Evolutionary conservation across 2,329 filamentous ascomycete species (phyloP), one percentile per base, ranked within the genome.

Genomic region (Orbilia blumenaviensis): DNA sequence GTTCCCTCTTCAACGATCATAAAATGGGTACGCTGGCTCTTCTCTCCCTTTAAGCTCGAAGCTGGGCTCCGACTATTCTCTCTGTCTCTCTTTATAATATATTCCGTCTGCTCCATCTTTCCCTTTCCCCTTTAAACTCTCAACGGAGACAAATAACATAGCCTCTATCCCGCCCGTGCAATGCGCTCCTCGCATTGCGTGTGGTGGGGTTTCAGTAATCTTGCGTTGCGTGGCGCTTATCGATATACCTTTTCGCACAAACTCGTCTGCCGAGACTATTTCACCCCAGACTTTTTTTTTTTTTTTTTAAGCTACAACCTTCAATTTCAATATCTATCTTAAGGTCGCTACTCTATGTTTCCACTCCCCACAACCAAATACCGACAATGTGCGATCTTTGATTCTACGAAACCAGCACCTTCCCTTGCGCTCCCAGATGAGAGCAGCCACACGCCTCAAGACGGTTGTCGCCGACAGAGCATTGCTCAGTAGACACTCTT

Each of bases 141-240:
- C n/a, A n/a, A n/a, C n/a, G n/a, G n/a, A n/a, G n/a, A n/a, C n/a
- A n/a, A n/a, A n/a, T n/a, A n/a, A n/a, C n/a, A n/a, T n/a, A n/a
- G n/a, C n/a, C n/a, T n/a, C n/a, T n/a, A n/a, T n/a, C n/a, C n/a
- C n/a, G n/a, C n/a, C n/a, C n/a, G n/a, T n/a, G n/a, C n/a, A n/a
- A n/a, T n/a, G n/a, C n/a, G n/a, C n/a, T n/a, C n/a, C n/a, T n/a
- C n/a, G n/a, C n/a, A n/a, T n/a, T n/a, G n/a, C 9, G 18, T 16
- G 3, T 32, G 27, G 48, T 21, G 48, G 48, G 27, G 48, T 27
- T 14, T 12, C 27, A 14, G 29, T 18, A 0, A n/a, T n/a, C 25
- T 63, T 66, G 67, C 52, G 67, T 72, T 72, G 67, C 27, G 36
- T 27, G n/a, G 27, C 64, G 16, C 32, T 54, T 36, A 64, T 64